These are phyloP conservation scores for Stagonosporopsis chrysanthemi DNA, from an alignment of 2,329 filamentous ascomycete species.

Conservation along the genomic window DNA sequence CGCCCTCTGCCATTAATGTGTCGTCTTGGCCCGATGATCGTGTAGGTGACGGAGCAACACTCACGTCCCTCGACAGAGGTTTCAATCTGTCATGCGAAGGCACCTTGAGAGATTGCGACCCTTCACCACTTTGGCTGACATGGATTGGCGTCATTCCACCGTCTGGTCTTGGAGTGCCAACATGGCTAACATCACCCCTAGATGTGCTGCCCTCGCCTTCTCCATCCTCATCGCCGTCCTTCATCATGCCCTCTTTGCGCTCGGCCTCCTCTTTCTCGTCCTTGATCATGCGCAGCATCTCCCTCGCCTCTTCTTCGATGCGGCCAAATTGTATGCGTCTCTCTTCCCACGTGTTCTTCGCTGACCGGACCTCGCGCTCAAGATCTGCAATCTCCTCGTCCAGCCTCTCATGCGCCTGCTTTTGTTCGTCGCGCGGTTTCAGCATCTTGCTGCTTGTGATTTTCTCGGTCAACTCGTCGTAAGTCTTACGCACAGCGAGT, in stretches of 20 bases:
- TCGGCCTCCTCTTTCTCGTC: slow-evolving; percentile 97
- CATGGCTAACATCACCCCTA: slow-evolving; percentile 50
- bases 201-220: slow-evolving; percentile 51
- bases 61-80: slow-evolving; percentile 39
- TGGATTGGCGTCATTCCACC: slow-evolving; percentile 52
- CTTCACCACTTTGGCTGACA: slow-evolving; percentile 42
- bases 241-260: slow-evolving; percentile 73
- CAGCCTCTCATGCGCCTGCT: slow-evolving; percentile 77
- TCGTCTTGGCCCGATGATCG: slow-evolving; percentile 38
- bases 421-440: slow-evolving; percentile 83
- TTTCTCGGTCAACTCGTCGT: slow-evolving; percentile 86
- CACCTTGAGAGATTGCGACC: slow-evolving; percentile 36
- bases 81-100: slow-evolving; percentile 44
- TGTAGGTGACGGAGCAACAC: slow-evolving; percentile 37
- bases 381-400: slow-evolving; percentile 88
- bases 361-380: slow-evolving; percentile 81
- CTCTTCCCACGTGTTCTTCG: slow-evolving; percentile 83
- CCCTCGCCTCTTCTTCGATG: slow-evolving; percentile 90
- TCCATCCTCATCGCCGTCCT: slow-evolving; percentile 51
- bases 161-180: slow-evolving; percentile 56
- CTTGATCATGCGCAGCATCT: slow-evolving; percentile 82
- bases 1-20: slow-evolving; percentile 42
- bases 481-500: slow-evolving; percentile 79
- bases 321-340: slow-evolving; percentile 84
- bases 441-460: slow-evolving; percentile 84